Evolutionary conservation across 2,329 filamentous ascomycete genomes (phyloP), one percentile per base, ranked within the genome.

Genomic region (Colletotrichum karsti): DNA sequence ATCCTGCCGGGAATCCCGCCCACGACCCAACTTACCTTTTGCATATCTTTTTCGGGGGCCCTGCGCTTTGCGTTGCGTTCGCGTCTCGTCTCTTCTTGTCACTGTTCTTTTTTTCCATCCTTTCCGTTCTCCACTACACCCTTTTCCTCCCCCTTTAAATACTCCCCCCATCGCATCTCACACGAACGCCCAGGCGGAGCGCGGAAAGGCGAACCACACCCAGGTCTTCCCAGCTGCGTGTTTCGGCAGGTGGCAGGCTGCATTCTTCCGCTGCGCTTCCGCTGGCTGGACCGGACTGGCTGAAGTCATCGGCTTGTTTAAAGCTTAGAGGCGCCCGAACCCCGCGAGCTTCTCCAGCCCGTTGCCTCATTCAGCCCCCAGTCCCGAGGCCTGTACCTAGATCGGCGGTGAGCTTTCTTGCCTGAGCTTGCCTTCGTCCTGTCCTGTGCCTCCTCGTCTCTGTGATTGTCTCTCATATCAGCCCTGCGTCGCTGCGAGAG

Each of bases 371-470:
- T 44, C 66, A 62, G 63, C 48, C 55, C 39, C 48, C 46, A 65
- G 61, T 48, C 46, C 60, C 54, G 54, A 65, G 28, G 46, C 46
- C 54, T 55, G 24, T 30, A 41, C 54, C 51, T 41, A 50, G 55
- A 69, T 67, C 48, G 63, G 66, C 66, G 66, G 66, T 69, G 66
- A 69, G 66, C 66, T 46, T 46, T 37, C 30, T 53, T 56, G 51
- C 48, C 58, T 42, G 42, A 42, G 26, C 53, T 56, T 42, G 42
- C 55, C 30, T n/a, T 57, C 39, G n/a, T 13, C 41, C 46, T 44
- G 46, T 15, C 53, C 28, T 50, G 24, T 28, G 18, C 24, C 51
- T 22, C 51, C 53, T 54, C 53, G 39, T 39, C 39, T 57, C 39
- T 44, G 35, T 62, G 48, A 62, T 54, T 63, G 65, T 46, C 53